A percentile compares a stretch with the other conserved stretches of the same genome.
Conservation (phyloP, 2,329 filamentous ascomycete species). For the Colletotrichum filicis region DNA sequence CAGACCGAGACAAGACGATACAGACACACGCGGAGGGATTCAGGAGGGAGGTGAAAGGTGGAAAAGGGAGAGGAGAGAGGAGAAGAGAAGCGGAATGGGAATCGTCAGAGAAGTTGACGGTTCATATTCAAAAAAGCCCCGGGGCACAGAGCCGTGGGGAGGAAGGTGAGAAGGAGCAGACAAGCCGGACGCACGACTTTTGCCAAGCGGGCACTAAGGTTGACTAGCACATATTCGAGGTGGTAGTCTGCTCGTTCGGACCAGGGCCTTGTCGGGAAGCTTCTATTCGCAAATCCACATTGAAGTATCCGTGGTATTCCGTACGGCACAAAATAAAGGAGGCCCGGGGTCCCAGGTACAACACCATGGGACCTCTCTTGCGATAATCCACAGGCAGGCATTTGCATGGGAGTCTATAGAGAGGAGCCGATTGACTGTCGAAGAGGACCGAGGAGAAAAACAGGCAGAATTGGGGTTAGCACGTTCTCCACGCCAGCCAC, state of each 20-base stretch:
- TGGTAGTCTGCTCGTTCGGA: conserved; percentile 4
- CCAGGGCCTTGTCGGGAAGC: conserved; percentile 11
- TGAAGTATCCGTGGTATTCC: background rate
- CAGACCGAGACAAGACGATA: background rate
- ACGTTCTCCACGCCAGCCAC: conserved; percentile 34
- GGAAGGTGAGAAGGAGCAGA: conserved; percentile 4
- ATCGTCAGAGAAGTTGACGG: conserved; percentile 24
- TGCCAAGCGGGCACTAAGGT: conserved; percentile 17
- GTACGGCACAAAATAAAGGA: conserved; percentile 32
- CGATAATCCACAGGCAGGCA: conserved; percentile 18
- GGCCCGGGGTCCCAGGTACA: conserved; percentile 27
- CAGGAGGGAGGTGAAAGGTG: conserved; percentile 8
- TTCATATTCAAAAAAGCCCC: conserved; percentile 35
- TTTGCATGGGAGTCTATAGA: background rate
- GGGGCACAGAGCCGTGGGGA: background rate
- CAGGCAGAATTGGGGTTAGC: conserved; percentile 32
- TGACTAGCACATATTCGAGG: conserved; percentile 4
- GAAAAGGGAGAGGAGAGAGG: background rate
- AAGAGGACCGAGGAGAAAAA: conserved; percentile 3
- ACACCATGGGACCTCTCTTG: conserved; percentile 19
- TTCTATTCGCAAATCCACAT: background rate
- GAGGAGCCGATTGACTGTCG: background rate
- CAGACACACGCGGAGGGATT: conserved; percentile 2
- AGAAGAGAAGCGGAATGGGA: background rate
- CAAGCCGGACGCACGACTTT: background rate